Conservation (phyloP, 495 filamentous ascomycete species). For the Penicillium parvum region DNA sequence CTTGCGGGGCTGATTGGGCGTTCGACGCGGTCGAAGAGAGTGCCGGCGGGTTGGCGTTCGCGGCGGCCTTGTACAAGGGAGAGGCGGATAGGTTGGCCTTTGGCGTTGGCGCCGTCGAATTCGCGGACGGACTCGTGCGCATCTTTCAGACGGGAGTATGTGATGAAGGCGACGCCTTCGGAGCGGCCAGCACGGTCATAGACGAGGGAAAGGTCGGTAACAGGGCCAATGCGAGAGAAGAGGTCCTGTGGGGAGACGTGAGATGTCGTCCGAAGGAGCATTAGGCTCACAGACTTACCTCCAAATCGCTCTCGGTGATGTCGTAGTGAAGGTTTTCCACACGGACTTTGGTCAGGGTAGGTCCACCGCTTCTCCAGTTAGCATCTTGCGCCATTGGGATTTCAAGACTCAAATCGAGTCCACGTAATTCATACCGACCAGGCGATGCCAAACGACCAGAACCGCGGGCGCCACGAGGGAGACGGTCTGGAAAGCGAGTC, state of each 20-base stretch:
- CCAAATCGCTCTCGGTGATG: slow-evolving; percentile 77
- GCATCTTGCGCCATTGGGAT: slow-evolving; percentile 6
- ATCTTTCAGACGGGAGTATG: slow-evolving; percentile 63
- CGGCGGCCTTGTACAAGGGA: slow-evolving; percentile 59
- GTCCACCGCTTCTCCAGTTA: slow-evolving; percentile 23
- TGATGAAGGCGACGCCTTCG: slow-evolving; percentile 80
- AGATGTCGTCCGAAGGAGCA: background rate
- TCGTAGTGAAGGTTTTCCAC: slow-evolving; percentile 96
- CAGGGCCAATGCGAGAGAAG: slow-evolving; percentile 71
- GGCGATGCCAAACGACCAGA: slow-evolving; percentile 45
- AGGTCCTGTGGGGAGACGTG: slow-evolving; percentile 55
- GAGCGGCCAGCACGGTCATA: slow-evolving; percentile 92
- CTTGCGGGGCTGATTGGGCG: slow-evolving; percentile 37
- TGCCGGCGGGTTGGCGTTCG: slow-evolving; percentile 47
- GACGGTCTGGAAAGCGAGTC: slow-evolving; percentile 31
- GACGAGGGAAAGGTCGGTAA: slow-evolving; percentile 63
- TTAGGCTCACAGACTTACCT: slow-evolving; percentile 47
- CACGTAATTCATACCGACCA: slow-evolving; percentile 42
- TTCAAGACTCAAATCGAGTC: slow-evolving; percentile 6
- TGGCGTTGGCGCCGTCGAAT: slow-evolving; percentile 87
- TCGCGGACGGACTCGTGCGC: slow-evolving; percentile 72
- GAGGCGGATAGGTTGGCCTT: slow-evolving; percentile 86
- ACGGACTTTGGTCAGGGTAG: slow-evolving; percentile 64
- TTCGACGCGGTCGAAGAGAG: slow-evolving; percentile 72
- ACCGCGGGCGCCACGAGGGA: slow-evolving; percentile 37